phyloP scores from a whole-genome alignment of 2,329 filamentous ascomycete species.

The Orbilia ellipsospora region DNA sequence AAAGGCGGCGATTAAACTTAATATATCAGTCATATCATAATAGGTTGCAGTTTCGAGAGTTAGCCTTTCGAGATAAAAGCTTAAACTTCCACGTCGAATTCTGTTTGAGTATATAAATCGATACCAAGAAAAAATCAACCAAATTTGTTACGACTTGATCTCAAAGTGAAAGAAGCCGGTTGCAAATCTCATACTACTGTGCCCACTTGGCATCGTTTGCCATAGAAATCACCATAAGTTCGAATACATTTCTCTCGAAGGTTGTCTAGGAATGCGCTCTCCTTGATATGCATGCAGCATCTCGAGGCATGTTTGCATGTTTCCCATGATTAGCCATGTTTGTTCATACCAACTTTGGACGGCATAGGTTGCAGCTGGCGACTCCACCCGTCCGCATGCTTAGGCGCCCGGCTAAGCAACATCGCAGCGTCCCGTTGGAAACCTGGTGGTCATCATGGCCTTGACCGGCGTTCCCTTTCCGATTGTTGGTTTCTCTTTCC shows the following conservation, averaged over 20 bases:
- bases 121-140: too few relatives aligned
- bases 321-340: not conserved
- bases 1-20: conserved; percentile 3
- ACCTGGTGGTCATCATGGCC: not conserved
- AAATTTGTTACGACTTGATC: too few relatives aligned
- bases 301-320: conserved; percentile 7
- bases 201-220: not conserved
- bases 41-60: conserved; percentile 9
- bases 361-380: conserved; percentile 32
- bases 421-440: conserved; percentile 20
- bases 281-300: not conserved
- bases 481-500: not conserved
- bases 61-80: too few relatives aligned
- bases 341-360: too few relatives aligned
- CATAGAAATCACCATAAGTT: not conserved
- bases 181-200: not conserved
- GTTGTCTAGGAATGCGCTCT: not conserved
- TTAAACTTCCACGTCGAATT: too few relatives aligned
- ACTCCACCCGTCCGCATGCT: conserved; percentile 47
- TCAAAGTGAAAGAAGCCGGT: too few relatives aligned
- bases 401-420: conserved; percentile 46
- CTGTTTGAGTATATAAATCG: too few relatives aligned
- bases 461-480: conserved; percentile 1
- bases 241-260: too few relatives aligned
- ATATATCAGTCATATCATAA: not conserved